Evolutionary conservation across 306 rosid genomes (phyloP), one percentile per base, ranked within the genome.

Genomic region (Calophaca sinica): DNA sequence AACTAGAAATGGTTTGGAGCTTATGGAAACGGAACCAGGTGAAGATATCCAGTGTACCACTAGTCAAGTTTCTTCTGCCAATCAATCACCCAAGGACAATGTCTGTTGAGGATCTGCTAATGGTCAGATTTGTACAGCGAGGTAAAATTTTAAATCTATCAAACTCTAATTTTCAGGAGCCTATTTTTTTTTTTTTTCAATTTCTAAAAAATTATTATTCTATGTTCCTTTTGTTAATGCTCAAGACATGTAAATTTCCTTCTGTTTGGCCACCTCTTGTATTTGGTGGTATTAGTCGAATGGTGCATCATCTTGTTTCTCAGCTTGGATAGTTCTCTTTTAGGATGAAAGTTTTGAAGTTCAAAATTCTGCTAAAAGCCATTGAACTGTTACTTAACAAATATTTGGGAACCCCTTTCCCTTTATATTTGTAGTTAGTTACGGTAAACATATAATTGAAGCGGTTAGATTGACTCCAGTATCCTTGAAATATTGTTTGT

Each of bases 91-190:
- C 6, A 70, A 80, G 63, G 81, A 46, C 58, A 71, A 77, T 69
- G 80, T 36, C 59, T 76, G 53, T 64, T 91, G 88, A 88, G 88
- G 82, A 79, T 67, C 90, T 82, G 82, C 77, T 78, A 68, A 77
- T 84, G 68, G 62, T 73, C 84, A 68, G 89, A 85, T 65, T 83
- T 92, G 97, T 92, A 92, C 96, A 92, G 96, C 85, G 81, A 89
- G 91, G 93, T 91, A 88, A 91, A 75, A 72, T 62, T 84, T 80
- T 66, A 77, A 86, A 85, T 74, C 85, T 52, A 76, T 75, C 73
- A 64, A 83, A 74, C 76, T 84, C 82, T 77, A 76, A 89, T 79
- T 82, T 86, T 85, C 81, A 74, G 85, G 89, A 75, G 46, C 62
- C 55, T 61, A 45, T 80, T 81, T 84, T 73, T 65, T 70, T 81